Conservation (phyloP, 805 yeast species). For the Sporopachydermia quercuum region DNA sequence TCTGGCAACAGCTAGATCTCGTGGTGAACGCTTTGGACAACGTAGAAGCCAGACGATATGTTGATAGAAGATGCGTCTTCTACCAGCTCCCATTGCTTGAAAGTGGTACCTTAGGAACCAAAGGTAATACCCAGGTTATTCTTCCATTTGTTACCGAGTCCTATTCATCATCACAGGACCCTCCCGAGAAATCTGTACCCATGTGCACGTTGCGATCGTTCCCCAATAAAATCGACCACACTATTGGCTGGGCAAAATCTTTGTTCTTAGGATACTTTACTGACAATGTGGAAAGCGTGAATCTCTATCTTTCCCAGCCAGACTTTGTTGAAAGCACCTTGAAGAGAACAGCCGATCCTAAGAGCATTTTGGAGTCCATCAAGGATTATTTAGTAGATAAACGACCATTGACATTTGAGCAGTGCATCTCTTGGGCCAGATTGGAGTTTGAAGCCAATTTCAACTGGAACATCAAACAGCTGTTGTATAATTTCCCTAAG, state of each 20-base stretch:
- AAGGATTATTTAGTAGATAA: conserved; percentile 49
- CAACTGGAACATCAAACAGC: conserved; percentile 75
- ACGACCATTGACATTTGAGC: conserved; percentile 83
- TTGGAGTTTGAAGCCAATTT: conserved; percentile 73
- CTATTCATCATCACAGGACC: conserved; percentile 92
- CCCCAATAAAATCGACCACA: conserved; percentile 97
- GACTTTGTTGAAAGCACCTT: conserved; percentile 82
- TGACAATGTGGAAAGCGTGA: conserved; percentile 88
- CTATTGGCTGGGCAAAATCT: conserved; percentile 98
- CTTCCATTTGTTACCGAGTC: conserved; percentile 91
- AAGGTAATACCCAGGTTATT: conserved; percentile 95
- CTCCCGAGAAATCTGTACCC: conserved; percentile 96
- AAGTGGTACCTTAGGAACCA: conserved; percentile 95
- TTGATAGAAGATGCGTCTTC: conserved; percentile 92
- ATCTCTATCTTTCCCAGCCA: conserved; percentile 79
- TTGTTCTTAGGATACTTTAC: conserved; percentile 83
- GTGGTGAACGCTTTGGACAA: conserved; percentile 96
- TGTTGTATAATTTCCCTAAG: conserved; percentile 85
- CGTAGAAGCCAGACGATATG: conserved; percentile 95
- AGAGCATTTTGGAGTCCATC: conserved; percentile 73
- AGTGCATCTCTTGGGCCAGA: conserved; percentile 93
- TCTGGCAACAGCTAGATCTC: conserved; percentile 75
- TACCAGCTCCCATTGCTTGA: conserved; percentile 83
- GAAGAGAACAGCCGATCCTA: conserved; percentile 86
- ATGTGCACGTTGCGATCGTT: conserved; percentile 92